Evolutionary conservation across 2,329 filamentous ascomycete species (phyloP).

Genomic region (Xylaria sp.): DNA sequence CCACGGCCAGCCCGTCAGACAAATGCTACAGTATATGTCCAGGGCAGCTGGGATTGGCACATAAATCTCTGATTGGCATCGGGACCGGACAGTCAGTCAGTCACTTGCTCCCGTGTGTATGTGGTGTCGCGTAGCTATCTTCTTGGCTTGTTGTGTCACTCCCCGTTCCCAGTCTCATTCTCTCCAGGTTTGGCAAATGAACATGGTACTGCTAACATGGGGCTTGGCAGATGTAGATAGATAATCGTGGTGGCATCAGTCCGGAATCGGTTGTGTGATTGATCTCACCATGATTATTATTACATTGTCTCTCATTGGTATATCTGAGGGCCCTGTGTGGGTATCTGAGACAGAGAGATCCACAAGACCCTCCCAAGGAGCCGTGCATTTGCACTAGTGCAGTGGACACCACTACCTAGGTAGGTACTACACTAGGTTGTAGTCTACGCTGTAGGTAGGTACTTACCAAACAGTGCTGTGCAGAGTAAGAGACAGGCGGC

Average conservation of each 20-base stretch:
- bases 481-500: not conserved
- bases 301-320: slow-evolving; percentile 29
- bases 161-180: not conserved
- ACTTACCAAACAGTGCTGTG: not conserved
- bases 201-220: slow-evolving; percentile 23
- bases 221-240: slow-evolving; percentile 29
- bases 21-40: not conserved
- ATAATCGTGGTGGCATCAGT: slow-evolving; percentile 26
- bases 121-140: not conserved
- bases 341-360: slow-evolving; percentile 17
- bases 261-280: slow-evolving; percentile 29
- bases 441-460: no score
- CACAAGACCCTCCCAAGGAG: slow-evolving; percentile 18
- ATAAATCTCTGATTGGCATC: not conserved
- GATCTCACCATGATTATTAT: slow-evolving; percentile 37
- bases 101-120: not conserved
- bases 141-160: not conserved
- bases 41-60: not conserved
- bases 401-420: not conserved
- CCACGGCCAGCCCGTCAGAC: not conserved
- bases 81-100: not conserved
- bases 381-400: slow-evolving; percentile 11
- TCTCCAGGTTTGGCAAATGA: slow-evolving; percentile 33
- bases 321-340: not conserved
- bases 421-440: not conserved